Conservation (phyloP, 2,329 filamentous ascomycete species). For the Colletotrichum sp. region DNA sequence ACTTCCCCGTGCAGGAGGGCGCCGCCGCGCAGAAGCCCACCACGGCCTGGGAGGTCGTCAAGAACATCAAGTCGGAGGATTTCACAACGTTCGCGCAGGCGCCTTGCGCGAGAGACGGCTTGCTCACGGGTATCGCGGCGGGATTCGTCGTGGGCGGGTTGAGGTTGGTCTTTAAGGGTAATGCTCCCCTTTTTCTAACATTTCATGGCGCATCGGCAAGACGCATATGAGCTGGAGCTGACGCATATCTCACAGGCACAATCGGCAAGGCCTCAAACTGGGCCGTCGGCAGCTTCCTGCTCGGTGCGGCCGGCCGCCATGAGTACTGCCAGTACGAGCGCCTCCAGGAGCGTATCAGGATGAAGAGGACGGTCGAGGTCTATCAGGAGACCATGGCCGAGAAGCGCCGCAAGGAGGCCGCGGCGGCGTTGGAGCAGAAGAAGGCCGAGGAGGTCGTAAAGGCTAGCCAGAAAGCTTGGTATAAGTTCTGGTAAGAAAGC, state of each 20-base stretch:
- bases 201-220: neutral
- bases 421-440: slow-evolving; percentile 35
- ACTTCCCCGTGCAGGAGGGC: slow-evolving; percentile 22
- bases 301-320: slow-evolving; percentile 74
- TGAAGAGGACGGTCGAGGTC: slow-evolving; percentile 83
- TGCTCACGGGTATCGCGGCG: slow-evolving; percentile 82
- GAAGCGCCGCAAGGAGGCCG: slow-evolving; percentile 46
- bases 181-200: slow-evolving; percentile 24
- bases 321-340: slow-evolving; percentile 84
- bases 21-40: slow-evolving; percentile 25
- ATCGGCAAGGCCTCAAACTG: slow-evolving; percentile 78
- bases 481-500: slow-evolving; percentile 57
- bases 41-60: slow-evolving; percentile 64
- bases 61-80: slow-evolving; percentile 71
- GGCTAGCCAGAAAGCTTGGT: slow-evolving; percentile 50
- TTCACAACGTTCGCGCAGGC: slow-evolving; percentile 76
- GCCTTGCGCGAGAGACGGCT: slow-evolving; percentile 83
- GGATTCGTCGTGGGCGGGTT: slow-evolving; percentile 79
- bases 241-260: neutral
- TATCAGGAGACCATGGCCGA: slow-evolving; percentile 47
- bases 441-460: slow-evolving; percentile 38
- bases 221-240: neutral
- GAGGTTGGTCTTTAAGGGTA: slow-evolving; percentile 78
- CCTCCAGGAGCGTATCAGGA: slow-evolving; percentile 77
- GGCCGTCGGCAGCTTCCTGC: slow-evolving; percentile 79